These are phyloP conservation scores for Talaromyces thailandensis DNA, from an alignment of 495 filamentous ascomycete genomes.

Conservation along the genomic window DNA sequence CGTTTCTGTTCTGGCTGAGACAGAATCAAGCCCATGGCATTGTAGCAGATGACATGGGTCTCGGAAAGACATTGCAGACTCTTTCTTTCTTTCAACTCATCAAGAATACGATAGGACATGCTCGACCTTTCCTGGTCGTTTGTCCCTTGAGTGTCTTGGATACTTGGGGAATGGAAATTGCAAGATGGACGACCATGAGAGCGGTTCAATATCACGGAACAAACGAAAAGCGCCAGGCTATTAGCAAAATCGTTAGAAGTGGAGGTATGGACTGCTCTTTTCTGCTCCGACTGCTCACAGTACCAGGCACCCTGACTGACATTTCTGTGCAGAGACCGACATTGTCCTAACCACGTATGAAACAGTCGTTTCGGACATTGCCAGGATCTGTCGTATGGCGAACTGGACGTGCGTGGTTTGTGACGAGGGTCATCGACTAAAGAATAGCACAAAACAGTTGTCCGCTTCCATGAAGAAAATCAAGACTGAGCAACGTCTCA, in stretches of 20 bases:
- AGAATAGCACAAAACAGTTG: conserved; percentile 45
- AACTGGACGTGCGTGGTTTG: conserved; percentile 50
- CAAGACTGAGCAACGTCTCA: conserved; percentile 47
- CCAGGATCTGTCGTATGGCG: conserved; percentile 51
- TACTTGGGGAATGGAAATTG: conserved; percentile 48
- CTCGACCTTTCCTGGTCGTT: conserved; percentile 48
- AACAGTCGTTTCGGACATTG: conserved; percentile 44
- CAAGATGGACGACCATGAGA: conserved; percentile 49
- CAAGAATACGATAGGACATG: conserved; percentile 27
- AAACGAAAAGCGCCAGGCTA: conserved; percentile 25
- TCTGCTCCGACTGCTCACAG: neutral
- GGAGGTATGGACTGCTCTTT: neutral
- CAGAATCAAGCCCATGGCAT: conserved; percentile 50
- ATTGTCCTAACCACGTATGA: conserved; percentile 58
- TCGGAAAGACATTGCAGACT: conserved; percentile 54
- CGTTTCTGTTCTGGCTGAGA: conserved; percentile 50
- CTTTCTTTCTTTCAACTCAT: conserved; percentile 47
- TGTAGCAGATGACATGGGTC: conserved; percentile 56
- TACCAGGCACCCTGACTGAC: neutral
- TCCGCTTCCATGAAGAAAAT: conserved; percentile 41
- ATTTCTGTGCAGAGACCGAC: conserved; percentile 20
- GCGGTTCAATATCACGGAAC: conserved; percentile 49
- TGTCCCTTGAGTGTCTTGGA: conserved; percentile 51
- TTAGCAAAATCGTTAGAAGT: neutral
- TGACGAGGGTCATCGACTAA: conserved; percentile 55